Base-by-base conservation (phyloP, 192 early-diverging fungal species). In the Entomortierella beljakovae region DNA sequence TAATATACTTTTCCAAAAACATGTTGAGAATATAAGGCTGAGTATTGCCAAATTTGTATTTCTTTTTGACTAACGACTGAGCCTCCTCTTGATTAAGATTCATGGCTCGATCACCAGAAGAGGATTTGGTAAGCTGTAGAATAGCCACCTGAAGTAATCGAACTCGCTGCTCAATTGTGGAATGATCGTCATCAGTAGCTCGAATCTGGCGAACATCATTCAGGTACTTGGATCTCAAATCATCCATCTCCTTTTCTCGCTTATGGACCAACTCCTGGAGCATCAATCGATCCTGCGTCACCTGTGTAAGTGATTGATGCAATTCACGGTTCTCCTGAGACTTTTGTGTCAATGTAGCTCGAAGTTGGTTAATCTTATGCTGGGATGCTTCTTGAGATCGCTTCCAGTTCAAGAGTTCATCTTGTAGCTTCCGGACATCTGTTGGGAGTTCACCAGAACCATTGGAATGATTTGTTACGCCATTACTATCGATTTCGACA, bases 1-100 rank as follows among this genome's bases (percentile, higher is more conserved):
- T 84, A 29, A 87, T 82, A 33, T 83, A 84, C 51, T 87, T 87
- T 65, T 87, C 81, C 23, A 84, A 70, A 52, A 84, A 70, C 81
- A 87, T 87, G 51, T 80, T 80, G 56, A 82, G 66, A 13, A 77
- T 74, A 62, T 83, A 71, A 15, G 75, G 68, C 22, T 81, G 74
- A 15, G 72, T 58, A 40, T 71, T 80, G 46, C 40, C 80, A 64
- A 56, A 82, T 68, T 55, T 66, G 58, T 51, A 83, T 71, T 42
- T 81, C 28, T 68, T 72, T 43, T 61, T 72, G 61, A 76, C 83
- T 57, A 48, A 69, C 28, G 13, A 26, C 11, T 79, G 79, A 9
- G 70, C 58, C 3, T 66, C 70, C 9, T 79, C 76, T 40, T 68
- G 55, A 22, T 82, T 79, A 20, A 68, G 23, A 42, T 83, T 68